Conservation (phyloP, 2,329 filamentous ascomycete species). For the Aspergillus clavatus region DNA sequence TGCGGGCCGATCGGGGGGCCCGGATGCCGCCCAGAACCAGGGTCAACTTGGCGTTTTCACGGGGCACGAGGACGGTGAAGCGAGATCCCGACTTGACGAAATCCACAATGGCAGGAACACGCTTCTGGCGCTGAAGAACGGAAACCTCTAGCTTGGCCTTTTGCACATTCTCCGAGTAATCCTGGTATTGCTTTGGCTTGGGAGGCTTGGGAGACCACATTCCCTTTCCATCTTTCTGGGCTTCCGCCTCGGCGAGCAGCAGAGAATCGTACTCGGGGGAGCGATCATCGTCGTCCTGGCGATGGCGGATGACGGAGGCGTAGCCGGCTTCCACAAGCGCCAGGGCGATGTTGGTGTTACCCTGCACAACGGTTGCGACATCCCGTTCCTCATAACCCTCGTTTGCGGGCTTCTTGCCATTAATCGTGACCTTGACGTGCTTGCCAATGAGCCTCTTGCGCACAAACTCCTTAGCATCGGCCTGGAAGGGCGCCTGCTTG, state of each 20-base stretch:
- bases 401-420: slow-evolving; percentile 82
- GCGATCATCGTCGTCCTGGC: slow-evolving; percentile 89
- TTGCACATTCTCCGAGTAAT: slow-evolving; percentile 87
- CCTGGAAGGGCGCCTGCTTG: slow-evolving; percentile 79
- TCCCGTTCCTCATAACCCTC: slow-evolving; percentile 94
- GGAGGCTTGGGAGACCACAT: slow-evolving; percentile 92
- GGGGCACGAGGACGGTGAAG: slow-evolving; percentile 86
- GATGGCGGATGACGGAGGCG: slow-evolving; percentile 88
- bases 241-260: slow-evolving; percentile 47
- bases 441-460: slow-evolving; percentile 94
- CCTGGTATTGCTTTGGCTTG: slow-evolving; percentile 74
- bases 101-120: slow-evolving; percentile 87
- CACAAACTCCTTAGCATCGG: slow-evolving; percentile 93
- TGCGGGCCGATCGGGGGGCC: slow-evolving; percentile 79
- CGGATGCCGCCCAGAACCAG: slow-evolving; percentile 91
- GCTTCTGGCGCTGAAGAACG: slow-evolving; percentile 82
- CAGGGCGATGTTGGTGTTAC: slow-evolving; percentile 82
- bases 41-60: slow-evolving; percentile 90
- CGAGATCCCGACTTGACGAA: slow-evolving; percentile 96
- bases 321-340: slow-evolving; percentile 87
- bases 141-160: slow-evolving; percentile 94
- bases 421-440: slow-evolving; percentile 81
- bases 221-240: slow-evolving; percentile 83
- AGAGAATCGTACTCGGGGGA: slow-evolving; percentile 81
- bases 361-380: slow-evolving; percentile 79